Evolutionary conservation across 495 filamentous ascomycete species (phyloP), one percentile per base, ranked within the genome.

Genomic region (Elasticomyces elasticus): DNA sequence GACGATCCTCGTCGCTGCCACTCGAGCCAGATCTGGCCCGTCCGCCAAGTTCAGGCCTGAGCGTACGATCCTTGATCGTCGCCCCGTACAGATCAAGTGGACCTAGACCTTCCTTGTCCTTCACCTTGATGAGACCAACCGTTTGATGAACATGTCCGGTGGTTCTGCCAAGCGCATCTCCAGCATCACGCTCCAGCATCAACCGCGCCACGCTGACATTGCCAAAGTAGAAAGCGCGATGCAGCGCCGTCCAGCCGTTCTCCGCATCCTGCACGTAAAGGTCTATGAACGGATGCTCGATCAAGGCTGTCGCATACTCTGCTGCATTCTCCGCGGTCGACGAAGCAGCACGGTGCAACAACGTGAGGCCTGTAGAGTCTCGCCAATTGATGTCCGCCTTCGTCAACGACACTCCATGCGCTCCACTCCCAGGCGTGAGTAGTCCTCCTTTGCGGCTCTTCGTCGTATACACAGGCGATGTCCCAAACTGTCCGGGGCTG

Each of bases 241-340:
- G 92, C 41, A 98, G 72, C 19, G 89, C 82, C 48, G 94, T 97
- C 92, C 92, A 98, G 20, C 91, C 94, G 67, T 84, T 96, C 67
- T 98, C 92, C 37, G 76, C 72, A 67, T 98, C 92, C 57, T 94
- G 88, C 15, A 74, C 68, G 59, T 94, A 87, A 12, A 97, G 76
- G 70, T 98, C 92, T 53, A 85, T 78, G n/a, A 82, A 73, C 6
- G 92, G 86, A 55, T 89, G 82, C 19, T 85, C 80, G 9, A 96
- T 72, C 20, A 97, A 69, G 12, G 88, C 84, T 51, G 76, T 69
- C 15, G 89, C 88, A 57, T 95, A 95, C 15, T 71, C 73, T 11
- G 80, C 62, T 12, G 85, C 83, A 53, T 79, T 82, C 15, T 77
- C 66, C 43, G 82, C 79, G 15, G 77, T 77, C 7, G 86, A 88